A percentile compares a stretch with the other conserved stretches of the same genome.
These are phyloP conservation scores for Anacardium occidentale DNA, from an alignment of 345 rosid species.

Conservation along the genomic window DNA sequence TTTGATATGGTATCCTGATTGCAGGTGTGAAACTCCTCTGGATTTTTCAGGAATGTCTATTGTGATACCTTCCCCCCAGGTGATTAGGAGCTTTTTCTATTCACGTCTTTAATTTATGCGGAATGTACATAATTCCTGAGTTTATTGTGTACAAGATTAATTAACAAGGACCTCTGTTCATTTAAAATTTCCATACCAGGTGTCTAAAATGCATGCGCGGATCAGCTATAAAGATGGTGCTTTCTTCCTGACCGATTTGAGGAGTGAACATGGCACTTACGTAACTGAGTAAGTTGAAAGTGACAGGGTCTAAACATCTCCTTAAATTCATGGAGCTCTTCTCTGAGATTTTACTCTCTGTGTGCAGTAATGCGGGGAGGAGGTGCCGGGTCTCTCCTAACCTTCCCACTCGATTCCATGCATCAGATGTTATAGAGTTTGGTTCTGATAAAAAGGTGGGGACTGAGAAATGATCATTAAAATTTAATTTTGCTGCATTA, in stretches of 20 bases:
- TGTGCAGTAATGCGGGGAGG: conserved; percentile 64
- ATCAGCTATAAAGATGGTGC: conserved; percentile 71
- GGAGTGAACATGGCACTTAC: conserved; percentile 73
- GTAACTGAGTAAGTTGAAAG: conserved; percentile 59
- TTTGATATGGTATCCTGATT: conserved; percentile 8
- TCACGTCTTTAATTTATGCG: background rate
- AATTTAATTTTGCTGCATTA: background rate
- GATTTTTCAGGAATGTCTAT: conserved; percentile 55
- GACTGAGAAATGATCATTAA: background rate
- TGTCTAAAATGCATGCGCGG: conserved; percentile 71
- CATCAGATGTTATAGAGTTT: conserved; percentile 59
- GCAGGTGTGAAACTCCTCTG: conserved; percentile 56
- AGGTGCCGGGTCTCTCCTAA: conserved; percentile 52
- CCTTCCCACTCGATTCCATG: conserved; percentile 49
- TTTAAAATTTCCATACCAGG: conserved; percentile 38
- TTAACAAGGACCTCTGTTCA: background rate
- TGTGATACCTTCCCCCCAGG: conserved; percentile 61
- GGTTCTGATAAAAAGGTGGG: conserved; percentile 68
- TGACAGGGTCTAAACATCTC: background rate
- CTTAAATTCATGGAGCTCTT: background rate
- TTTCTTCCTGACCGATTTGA: conserved; percentile 65
- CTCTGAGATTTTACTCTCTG: conserved; percentile 6
- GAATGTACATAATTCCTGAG: background rate
- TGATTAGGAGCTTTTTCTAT: conserved; percentile 16
- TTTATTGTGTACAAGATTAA: background rate